phyloP scores from a whole-genome alignment of 2,329 filamentous ascomycete species.

The Fusarium luffae region DNA sequence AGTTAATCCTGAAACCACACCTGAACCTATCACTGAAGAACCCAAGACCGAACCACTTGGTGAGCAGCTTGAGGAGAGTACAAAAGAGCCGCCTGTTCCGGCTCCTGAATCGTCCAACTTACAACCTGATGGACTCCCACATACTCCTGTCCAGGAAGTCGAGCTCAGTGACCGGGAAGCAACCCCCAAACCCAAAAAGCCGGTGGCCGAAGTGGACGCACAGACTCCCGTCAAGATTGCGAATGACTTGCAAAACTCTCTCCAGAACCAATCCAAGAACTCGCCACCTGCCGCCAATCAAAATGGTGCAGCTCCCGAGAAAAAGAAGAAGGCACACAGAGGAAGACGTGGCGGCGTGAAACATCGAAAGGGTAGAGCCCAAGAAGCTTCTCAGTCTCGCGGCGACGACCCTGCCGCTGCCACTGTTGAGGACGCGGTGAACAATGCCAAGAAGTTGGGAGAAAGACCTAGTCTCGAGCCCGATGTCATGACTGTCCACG shows the following conservation, averaged over 20 bases:
- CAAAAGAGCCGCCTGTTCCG: constrained; percentile 6
- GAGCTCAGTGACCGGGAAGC: constrained; percentile 29
- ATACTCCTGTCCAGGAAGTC: constrained; percentile 9
- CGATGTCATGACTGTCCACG: constrained; percentile 68
- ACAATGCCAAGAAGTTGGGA: constrained; percentile 68
- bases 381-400: constrained; percentile 62
- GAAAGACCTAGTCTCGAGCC: constrained; percentile 66
- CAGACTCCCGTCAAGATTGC: constrained; percentile 1
- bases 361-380: constrained; percentile 68
- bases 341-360: constrained; percentile 78
- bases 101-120: constrained; percentile 16
- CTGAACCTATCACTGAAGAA: background rate
- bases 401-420: constrained; percentile 58
- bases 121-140: constrained; percentile 4
- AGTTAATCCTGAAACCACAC: background rate
- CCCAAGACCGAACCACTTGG: background rate
- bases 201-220: background rate
- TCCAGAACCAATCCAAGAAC: background rate
- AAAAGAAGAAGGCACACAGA: constrained; percentile 76
- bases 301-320: constrained; percentile 51
- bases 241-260: constrained; percentile 1
- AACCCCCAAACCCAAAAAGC: constrained; percentile 26
- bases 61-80: constrained; percentile 10
- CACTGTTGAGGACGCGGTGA: constrained; percentile 71
- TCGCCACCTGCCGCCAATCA: constrained; percentile 11